These are phyloP conservation scores for Lentinula raphanica DNA, from an alignment of 768 basidiomycete species.

Conservation along the genomic window DNA sequence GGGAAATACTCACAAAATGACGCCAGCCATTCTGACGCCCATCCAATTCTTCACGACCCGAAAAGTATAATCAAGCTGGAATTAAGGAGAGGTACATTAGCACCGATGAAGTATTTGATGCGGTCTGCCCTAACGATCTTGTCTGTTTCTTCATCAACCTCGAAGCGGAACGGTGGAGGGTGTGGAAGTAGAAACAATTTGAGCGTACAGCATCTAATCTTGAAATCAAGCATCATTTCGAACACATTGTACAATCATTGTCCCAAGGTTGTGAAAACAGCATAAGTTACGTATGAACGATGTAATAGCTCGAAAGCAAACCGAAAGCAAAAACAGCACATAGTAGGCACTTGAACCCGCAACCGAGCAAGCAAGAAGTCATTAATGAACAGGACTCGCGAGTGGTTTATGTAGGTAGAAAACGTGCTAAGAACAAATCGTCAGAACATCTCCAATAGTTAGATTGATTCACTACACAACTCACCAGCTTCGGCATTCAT, in stretches of 20 bases:
- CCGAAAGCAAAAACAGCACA: not conserved
- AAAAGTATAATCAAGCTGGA: too few species aligned
- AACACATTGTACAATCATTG: not conserved
- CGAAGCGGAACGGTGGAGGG: too few species aligned
- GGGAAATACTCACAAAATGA: too few species aligned
- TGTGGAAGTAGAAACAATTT: too few species aligned
- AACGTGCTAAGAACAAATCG: not conserved
- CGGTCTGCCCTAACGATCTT: too few species aligned
- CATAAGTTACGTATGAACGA: not conserved
- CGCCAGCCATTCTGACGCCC: too few species aligned
- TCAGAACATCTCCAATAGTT: too few species aligned
- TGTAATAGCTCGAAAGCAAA: not conserved
- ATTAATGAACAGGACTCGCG: not conserved
- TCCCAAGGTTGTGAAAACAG: not conserved
- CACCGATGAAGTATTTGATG: too few species aligned
- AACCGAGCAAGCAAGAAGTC: not conserved
- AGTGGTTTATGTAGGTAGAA: not conserved
- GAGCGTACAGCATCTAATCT: too few species aligned
- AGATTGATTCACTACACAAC: slow-evolving; percentile 11
- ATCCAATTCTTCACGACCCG: too few species aligned
- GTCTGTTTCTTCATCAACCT: too few species aligned
- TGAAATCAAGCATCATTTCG: not conserved
- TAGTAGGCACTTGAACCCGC: not conserved
- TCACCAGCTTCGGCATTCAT: slow-evolving; percentile 73
- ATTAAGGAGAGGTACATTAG: too few species aligned